Evolutionary conservation across 495 filamentous ascomycete species (phyloP).

Genomic region (Trichoderma erinaceum): DNA sequence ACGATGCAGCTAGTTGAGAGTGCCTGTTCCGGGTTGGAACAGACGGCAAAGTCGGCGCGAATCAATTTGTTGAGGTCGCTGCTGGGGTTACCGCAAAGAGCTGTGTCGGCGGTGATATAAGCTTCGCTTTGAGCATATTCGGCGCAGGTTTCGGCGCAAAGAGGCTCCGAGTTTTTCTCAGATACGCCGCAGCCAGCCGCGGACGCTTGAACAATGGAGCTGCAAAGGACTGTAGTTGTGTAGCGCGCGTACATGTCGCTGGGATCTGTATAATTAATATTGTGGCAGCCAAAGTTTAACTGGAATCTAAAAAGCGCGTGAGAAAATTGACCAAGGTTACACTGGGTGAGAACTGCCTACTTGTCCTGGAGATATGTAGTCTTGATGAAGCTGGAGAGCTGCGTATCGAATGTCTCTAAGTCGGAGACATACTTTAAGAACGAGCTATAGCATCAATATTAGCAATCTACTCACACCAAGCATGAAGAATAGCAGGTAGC

Average conservation of each 20-base stretch:
- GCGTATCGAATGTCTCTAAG: slow-evolving; percentile 68
- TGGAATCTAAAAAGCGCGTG: slow-evolving; percentile 52
- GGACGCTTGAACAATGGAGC: slow-evolving; percentile 90
- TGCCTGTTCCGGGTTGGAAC: slow-evolving; percentile 71
- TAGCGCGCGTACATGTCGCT: slow-evolving; percentile 86
- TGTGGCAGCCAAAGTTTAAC: slow-evolving; percentile 71
- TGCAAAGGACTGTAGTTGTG: slow-evolving; percentile 89
- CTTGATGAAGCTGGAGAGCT: slow-evolving; percentile 65
- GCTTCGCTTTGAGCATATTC: slow-evolving; percentile 82
- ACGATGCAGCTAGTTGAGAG: slow-evolving; percentile 69
- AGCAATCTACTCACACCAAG: background rate
- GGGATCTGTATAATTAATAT: slow-evolving; percentile 73
- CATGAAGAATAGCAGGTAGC: slow-evolving; percentile 30
- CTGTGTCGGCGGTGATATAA: slow-evolving; percentile 66
- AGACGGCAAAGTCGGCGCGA: slow-evolving; percentile 87
- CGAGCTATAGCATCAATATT: slow-evolving; percentile 49
- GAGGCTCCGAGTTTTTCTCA: slow-evolving; percentile 55
- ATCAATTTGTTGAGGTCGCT: slow-evolving; percentile 67
- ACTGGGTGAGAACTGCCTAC: slow-evolving; percentile 21
- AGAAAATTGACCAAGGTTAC: slow-evolving; percentile 13
- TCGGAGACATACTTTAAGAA: slow-evolving; percentile 79
- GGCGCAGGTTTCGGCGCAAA: slow-evolving; percentile 89
- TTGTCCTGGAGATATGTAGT: slow-evolving; percentile 77
- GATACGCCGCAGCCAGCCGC: slow-evolving; percentile 62
- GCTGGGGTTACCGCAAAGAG: slow-evolving; percentile 61